These are phyloP conservation scores for Gossypium trilobum DNA, from an alignment of 441 rosid genomes.

Conservation along the genomic window DNA sequence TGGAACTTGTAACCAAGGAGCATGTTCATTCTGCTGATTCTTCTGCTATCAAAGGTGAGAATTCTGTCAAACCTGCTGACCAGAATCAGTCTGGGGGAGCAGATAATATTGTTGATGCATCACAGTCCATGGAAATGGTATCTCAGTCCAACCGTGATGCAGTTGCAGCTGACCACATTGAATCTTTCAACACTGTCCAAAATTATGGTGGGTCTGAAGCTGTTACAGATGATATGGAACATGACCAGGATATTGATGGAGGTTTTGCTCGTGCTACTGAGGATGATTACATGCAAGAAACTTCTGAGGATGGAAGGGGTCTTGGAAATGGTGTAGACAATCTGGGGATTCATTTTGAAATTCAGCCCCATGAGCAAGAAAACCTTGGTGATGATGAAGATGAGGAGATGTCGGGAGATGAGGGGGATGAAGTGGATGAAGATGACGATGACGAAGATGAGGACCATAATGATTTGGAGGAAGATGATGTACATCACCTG, in stretches of 20 bases:
- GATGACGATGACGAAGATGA: slow-evolving; percentile 60
- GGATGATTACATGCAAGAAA: slow-evolving; percentile 89
- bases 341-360: slow-evolving; percentile 70
- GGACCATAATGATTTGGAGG: slow-evolving; percentile 73
- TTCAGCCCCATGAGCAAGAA: slow-evolving; percentile 72
- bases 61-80: slow-evolving; percentile 45
- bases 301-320: slow-evolving; percentile 65
- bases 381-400: slow-evolving; percentile 85
- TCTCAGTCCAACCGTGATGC: slow-evolving; percentile 56
- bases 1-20: slow-evolving; percentile 93
- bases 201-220: slow-evolving; percentile 70
- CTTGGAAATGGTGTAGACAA: slow-evolving; percentile 67
- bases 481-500: slow-evolving; percentile 80
- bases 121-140: slow-evolving; percentile 50
- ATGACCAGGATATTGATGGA: slow-evolving; percentile 82
- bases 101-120: slow-evolving; percentile 45
- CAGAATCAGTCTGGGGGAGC: slow-evolving; percentile 48
- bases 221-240: slow-evolving; percentile 94
- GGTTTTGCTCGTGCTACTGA: slow-evolving; percentile 62
- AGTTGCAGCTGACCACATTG: slow-evolving; percentile 44
- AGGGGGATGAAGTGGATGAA: slow-evolving; percentile 65
- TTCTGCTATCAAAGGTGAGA: slow-evolving; percentile 53
- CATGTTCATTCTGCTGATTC: slow-evolving; percentile 65
- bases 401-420: slow-evolving; percentile 85
- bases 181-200: slow-evolving; percentile 43